phyloP scores from a whole-genome alignment of 192 early-diverging fungal genomes.

The Glomus cerebriforme region DNA sequence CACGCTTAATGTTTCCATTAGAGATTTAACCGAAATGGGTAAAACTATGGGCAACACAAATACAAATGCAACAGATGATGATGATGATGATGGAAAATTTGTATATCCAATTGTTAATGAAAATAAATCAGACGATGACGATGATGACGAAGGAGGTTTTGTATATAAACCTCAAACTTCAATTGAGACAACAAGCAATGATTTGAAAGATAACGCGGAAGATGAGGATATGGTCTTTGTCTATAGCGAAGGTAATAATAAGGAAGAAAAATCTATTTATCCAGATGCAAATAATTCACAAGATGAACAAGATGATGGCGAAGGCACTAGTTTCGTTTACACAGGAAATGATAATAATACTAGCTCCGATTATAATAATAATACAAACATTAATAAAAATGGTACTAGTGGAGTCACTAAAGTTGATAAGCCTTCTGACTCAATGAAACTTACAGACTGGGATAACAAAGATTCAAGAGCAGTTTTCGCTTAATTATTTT shows the following conservation, averaged over 20 bases:
- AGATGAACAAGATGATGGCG: not conserved
- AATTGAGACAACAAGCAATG: not conserved
- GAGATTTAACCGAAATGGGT: not conserved
- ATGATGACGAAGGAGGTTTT: not conserved
- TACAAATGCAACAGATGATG: not conserved
- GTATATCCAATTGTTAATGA: conserved; percentile 25
- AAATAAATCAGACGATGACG: conserved; percentile 26
- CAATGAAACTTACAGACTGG: not conserved
- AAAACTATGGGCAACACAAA: not conserved
- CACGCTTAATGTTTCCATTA: not conserved
- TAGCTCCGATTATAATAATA: not conserved
- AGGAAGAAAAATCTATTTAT: too few species aligned
- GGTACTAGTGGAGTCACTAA: not conserved
- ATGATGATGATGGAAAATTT: not conserved
- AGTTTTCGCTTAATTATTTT: not conserved
- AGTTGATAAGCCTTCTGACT: not conserved
- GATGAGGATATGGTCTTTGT: not conserved
- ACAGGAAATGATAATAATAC: not conserved
- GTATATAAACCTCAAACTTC: not conserved
- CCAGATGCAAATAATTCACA: not conserved
- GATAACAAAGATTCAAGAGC: not conserved
- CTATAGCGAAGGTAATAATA: not conserved
- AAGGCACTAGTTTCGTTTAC: not conserved
- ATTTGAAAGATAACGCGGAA: not conserved
- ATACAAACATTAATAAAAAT: not conserved